phyloP scores from a whole-genome alignment of 23 red algal genomes.

The Pyropia haitanensis region DNA sequence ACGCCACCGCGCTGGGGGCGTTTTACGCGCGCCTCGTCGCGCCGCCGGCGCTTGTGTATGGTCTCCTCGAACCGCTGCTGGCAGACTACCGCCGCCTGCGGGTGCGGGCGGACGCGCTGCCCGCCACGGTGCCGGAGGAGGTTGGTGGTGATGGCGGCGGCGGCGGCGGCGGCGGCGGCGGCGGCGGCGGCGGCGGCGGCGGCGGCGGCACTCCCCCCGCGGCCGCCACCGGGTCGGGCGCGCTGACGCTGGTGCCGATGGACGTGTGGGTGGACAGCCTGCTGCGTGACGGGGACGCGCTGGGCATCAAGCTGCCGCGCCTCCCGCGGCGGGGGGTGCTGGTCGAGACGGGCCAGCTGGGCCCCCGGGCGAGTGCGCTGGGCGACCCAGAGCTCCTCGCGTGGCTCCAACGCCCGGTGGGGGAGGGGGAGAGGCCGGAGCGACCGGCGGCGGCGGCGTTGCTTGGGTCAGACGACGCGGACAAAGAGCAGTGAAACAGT shows the following conservation, averaged over 20 bases:
- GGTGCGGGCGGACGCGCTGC: conserved; percentile 7
- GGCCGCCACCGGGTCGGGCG: background rate
- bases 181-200: too few species aligned
- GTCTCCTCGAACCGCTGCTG: conserved; percentile 50
- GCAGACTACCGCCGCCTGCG: conserved; percentile 67
- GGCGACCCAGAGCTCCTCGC: too few species aligned
- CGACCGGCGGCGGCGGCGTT: too few species aligned
- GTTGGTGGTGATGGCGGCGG: too few species aligned
- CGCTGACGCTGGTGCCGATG: conserved; percentile 31
- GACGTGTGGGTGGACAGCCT: conserved; percentile 65
- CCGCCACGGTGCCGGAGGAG: background rate
- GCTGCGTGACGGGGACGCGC: conserved; percentile 35
- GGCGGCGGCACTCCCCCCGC: too few species aligned
- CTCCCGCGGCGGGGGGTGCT: conserved; percentile 39
- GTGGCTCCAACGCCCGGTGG: too few species aligned
- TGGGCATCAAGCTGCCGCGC: conserved; percentile 68
- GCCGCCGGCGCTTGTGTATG: conserved; percentile 24
- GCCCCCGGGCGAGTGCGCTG: conserved; percentile 4
- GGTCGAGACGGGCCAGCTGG: conserved; percentile 21
- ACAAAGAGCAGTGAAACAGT: too few species aligned
- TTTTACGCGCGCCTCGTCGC: conserved; percentile 66
- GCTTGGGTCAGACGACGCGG: too few species aligned
- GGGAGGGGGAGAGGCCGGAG: too few species aligned
- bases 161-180: too few species aligned
- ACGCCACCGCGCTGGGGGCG: conserved; percentile 55